These are phyloP conservation scores for Chrysanthemum seticuspe DNA, from an alignment of 129 eudicot species.

Conservation along the genomic window DNA sequence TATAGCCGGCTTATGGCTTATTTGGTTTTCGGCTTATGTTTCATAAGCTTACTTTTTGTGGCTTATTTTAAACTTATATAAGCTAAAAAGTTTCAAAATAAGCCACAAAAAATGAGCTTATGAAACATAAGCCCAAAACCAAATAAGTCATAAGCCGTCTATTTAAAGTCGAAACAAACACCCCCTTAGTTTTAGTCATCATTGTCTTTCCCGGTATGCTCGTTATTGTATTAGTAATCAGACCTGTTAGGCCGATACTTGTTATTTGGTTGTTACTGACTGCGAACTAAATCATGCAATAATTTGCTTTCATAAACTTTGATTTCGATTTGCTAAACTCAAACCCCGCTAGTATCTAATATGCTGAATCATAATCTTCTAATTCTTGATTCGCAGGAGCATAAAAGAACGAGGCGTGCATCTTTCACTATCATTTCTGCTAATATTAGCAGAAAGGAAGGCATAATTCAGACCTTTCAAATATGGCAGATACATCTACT, in stretches of 20 bases:
- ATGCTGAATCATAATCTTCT: constrained; percentile 65
- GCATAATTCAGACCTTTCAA: constrained; percentile 6
- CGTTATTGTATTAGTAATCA: background rate
- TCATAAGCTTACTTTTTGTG: no score
- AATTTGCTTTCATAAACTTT: no score
- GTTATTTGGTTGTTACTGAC: constrained; percentile 18
- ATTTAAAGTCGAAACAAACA: no score
- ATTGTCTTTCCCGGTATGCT: constrained; percentile 1
- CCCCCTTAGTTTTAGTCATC: background rate
- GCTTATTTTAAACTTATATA: no score
- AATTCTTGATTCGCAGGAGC: constrained; percentile 67
- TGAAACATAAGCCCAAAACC: no score
- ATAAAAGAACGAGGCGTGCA: constrained; percentile 33
- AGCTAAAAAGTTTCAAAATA: no score
- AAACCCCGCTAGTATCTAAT: constrained; percentile 31
- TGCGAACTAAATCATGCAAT: no score
- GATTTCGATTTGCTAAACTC: constrained; percentile 32
- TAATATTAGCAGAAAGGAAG: constrained; percentile 27
- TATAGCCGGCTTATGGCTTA: no score
- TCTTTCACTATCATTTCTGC: constrained; percentile 24
- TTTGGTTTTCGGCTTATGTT: no score
- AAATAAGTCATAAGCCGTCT: no score
- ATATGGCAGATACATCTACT: constrained; percentile 71
- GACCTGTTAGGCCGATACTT: constrained; percentile 9
- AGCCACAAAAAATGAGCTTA: no score